Evolutionary conservation across 2,329 filamentous ascomycete species (phyloP).

Genomic region (Coniochaeta prunicola): DNA sequence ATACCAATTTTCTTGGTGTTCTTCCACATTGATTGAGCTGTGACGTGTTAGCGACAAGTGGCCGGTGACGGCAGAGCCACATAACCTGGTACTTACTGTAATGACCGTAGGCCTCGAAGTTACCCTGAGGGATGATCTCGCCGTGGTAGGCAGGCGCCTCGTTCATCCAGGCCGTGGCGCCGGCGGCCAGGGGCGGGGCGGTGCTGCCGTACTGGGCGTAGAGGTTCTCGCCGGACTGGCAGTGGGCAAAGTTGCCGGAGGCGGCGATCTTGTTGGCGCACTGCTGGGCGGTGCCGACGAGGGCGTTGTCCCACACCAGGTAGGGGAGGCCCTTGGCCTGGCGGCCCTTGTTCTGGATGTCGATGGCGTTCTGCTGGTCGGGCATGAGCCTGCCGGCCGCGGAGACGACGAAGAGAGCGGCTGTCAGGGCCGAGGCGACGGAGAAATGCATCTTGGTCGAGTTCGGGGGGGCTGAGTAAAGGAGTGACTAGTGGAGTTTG

Average conservation of each 20-base stretch:
- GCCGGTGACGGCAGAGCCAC: not conserved
- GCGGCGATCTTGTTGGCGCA: constrained; percentile 22
- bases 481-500: not conserved
- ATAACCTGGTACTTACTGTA: constrained; percentile 20
- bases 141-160: constrained; percentile 25
- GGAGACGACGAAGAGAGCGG: constrained; percentile 1
- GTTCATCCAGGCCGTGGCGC: constrained; percentile 22
- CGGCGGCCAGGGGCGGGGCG: constrained; percentile 14
- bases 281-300: constrained; percentile 17
- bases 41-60: not conserved
- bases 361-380: constrained; percentile 18
- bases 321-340: constrained; percentile 15
- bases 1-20: constrained; percentile 23
- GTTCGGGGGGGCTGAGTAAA: not conserved
- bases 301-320: constrained; percentile 19
- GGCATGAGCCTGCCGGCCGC: not conserved
- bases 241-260: constrained; percentile 21
- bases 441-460: not conserved
- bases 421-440: not conserved
- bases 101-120: constrained; percentile 24
- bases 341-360: constrained; percentile 20
- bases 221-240: constrained; percentile 26
- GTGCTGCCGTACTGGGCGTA: constrained; percentile 7
- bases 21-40: constrained; percentile 23
- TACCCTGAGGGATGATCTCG: constrained; percentile 24